These are phyloP conservation scores for Sarocladium kiliense DNA, from an alignment of 2,329 filamentous ascomycete species.

Conservation along the genomic window DNA sequence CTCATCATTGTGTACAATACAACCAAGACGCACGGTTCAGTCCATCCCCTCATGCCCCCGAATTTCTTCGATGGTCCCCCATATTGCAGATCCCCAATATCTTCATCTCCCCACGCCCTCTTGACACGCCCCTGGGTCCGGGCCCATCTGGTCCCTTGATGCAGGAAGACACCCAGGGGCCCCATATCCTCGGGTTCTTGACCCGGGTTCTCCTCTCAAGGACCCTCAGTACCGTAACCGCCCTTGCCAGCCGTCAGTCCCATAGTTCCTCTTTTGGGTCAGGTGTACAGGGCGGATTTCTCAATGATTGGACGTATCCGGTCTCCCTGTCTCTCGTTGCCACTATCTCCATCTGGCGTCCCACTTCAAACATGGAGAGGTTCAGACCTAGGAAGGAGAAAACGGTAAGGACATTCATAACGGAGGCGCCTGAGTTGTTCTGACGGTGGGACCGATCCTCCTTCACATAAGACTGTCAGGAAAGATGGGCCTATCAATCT, in stretches of 20 bases:
- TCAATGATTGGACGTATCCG: neutral
- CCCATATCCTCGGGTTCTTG: neutral
- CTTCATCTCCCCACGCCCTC: neutral
- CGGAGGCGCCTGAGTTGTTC: neutral
- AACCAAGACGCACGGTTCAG: constrained; percentile 1
- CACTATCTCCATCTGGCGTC: neutral
- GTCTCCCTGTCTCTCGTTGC: neutral
- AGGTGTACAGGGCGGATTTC: neutral
- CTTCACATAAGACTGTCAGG: neutral
- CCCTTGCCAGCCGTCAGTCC: neutral
- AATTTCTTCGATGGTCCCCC: neutral
- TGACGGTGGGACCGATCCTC: neutral
- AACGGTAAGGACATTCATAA: neutral
- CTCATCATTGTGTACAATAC: neutral
- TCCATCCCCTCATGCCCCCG: neutral
- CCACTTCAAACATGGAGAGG: neutral
- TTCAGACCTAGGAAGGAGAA: neutral
- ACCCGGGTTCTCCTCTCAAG: neutral
- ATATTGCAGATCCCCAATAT: constrained; percentile 2
- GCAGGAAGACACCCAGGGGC: neutral
- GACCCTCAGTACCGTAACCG: neutral
- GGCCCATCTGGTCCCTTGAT: neutral
- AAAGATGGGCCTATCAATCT: neutral
- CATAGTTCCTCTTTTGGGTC: neutral
- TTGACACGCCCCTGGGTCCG: neutral